Base-by-base conservation (phyloP, 2,329 filamentous ascomycete genomes). In the Diaporthe batatas region DNA sequence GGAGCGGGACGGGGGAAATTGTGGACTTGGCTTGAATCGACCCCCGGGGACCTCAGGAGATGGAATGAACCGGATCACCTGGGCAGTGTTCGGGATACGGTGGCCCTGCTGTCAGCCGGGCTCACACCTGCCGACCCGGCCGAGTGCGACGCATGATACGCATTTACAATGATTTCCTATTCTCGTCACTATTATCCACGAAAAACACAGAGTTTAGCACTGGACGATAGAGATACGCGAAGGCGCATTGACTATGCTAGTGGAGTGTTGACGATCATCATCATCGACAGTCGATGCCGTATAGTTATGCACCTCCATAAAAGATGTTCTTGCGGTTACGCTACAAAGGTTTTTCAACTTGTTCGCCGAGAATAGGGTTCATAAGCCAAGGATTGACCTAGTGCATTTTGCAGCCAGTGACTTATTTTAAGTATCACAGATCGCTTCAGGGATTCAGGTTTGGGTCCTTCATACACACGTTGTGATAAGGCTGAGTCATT, bases 21-120 rank as follows among this genome's bases (percentile, higher is more conserved):
- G 62, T 65, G 62, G 62, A 51, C 29, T 36, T 29, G 62, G 62
- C 44, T 65, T 65, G 62, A 65, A 44, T 65, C 44, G 62, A 29
- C 29, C 29, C 2, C 29, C 5, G 29, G 29, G 29, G 29, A 29
- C 29, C 29, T 29, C 29, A 5, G 29, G 29, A 65, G 44, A 65
- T 51, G 44, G 62, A 29, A 65, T 34, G 62, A 65, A 65, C 62
- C n/a, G 59, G 42, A 18, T 36, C 44, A n/a, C n/a, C n/a, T n/a
- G n/a, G n/a, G n/a, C n/a, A 51, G 44, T 36, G 12, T 51, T 18
- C 44, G 21, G 42, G 29, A 25, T 25, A 25, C 62, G 44, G 34
- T 18, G 6, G 11, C 29, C 16, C 29, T 36, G 12, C 29, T n/a
- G 21, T 36, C 29, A 51, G 21, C 29, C 59, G 59, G 62, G 36